Conservation (phyloP, 2,329 filamentous ascomycete species). For the Chaetoscypha palmicola region DNA sequence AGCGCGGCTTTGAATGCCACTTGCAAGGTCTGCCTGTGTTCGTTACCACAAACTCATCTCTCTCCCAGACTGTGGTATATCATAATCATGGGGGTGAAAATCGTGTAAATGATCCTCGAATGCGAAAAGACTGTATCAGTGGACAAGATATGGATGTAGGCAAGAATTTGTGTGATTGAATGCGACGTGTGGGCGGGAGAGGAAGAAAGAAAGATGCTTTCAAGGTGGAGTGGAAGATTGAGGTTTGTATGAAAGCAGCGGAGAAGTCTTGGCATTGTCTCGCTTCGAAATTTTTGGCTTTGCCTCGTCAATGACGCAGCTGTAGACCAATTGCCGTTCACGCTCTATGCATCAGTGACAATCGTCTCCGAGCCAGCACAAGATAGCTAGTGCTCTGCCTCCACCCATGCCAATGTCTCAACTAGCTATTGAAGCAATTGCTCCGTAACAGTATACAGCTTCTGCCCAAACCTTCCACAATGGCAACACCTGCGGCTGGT, state of each 20-base stretch:
- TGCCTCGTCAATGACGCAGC: background rate
- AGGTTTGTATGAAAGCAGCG: background rate
- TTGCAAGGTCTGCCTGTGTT: too few relatives aligned
- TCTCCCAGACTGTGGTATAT: too few relatives aligned
- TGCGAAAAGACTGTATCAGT: too few relatives aligned
- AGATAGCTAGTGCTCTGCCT: too few relatives aligned
- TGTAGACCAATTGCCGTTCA: too few relatives aligned
- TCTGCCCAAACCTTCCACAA: conserved; percentile 4
- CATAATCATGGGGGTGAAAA: too few relatives aligned
- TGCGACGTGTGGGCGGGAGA: background rate
- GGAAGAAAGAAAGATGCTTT: background rate
- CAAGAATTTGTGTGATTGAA: background rate
- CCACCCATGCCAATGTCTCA: conserved; percentile 5
- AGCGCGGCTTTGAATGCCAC: too few relatives aligned
- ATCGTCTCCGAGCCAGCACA: too few relatives aligned
- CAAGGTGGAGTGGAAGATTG: too few relatives aligned
- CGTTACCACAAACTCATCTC: too few relatives aligned
- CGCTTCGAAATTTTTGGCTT: background rate
- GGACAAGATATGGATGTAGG: background rate
- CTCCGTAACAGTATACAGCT: background rate
- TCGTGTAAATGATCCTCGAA: too few relatives aligned
- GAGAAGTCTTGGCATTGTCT: background rate
- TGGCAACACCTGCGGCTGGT: conserved; percentile 22
- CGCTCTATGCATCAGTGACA: too few relatives aligned
- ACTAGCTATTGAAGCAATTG: conserved; percentile 1